Evolutionary conservation across 257 asterid genomes (phyloP).

Genomic region (Ilex aquifolium): DNA sequence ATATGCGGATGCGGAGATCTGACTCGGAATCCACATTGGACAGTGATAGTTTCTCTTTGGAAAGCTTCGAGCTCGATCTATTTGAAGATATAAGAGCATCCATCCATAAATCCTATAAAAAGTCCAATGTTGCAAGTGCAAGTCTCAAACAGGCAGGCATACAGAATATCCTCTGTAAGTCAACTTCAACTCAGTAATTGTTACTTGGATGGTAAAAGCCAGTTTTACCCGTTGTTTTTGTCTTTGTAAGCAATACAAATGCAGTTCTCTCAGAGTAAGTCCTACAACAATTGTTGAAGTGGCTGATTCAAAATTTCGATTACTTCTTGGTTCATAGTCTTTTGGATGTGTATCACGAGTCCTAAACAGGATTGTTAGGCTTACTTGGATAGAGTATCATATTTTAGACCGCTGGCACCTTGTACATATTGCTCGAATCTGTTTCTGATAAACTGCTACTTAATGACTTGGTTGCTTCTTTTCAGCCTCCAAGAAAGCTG

Average conservation of each 20-base stretch:
- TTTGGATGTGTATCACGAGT: not conserved
- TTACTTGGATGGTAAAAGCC: not conserved
- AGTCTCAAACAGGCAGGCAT: not conserved
- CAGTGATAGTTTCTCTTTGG: not conserved
- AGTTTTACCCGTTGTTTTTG: not conserved
- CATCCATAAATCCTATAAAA: conserved; percentile 1
- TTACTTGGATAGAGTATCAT: too few species aligned
- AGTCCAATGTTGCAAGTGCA: not conserved
- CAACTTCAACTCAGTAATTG: not conserved
- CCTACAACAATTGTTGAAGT: not conserved
- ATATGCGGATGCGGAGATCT: conserved; percentile 20
- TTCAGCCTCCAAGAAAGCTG: conserved; percentile 28
- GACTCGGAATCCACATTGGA: conserved; percentile 9
- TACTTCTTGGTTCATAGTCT: not conserved
- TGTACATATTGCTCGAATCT: too few species aligned
- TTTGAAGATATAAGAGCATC: not conserved
- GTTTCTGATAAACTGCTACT: too few species aligned
- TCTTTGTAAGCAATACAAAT: not conserved
- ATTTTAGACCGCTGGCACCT: too few species aligned
- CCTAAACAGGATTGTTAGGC: too few species aligned
- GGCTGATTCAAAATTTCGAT: not conserved
- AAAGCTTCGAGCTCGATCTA: conserved; percentile 21
- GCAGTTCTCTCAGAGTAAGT: not conserved
- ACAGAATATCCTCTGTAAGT: conserved; percentile 5
- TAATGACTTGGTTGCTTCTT: conserved; percentile 1